These are phyloP conservation scores for Glonium stellatum DNA, from an alignment of 495 filamentous ascomycete genomes.

Conservation along the genomic window DNA sequence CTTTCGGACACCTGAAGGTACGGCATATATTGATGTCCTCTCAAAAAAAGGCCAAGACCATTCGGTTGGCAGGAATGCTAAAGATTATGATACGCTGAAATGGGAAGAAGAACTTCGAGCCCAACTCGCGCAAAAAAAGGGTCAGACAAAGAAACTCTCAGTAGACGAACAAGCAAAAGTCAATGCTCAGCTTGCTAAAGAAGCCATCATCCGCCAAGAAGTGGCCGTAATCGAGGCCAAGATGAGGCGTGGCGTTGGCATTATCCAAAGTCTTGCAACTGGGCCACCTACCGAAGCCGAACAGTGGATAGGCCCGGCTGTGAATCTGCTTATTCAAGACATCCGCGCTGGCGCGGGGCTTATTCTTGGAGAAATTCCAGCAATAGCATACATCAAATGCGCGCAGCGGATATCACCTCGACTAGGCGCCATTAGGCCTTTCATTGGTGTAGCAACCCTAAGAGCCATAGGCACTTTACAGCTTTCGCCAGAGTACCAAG, in stretches of 20 bases:
- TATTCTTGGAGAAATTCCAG: slow-evolving; percentile 71
- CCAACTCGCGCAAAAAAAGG: slow-evolving; percentile 86
- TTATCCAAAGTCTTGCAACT: slow-evolving; percentile 71
- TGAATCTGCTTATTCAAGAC: slow-evolving; percentile 60
- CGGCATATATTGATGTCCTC: slow-evolving; percentile 81
- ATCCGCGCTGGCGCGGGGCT: slow-evolving; percentile 73
- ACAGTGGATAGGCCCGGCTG: slow-evolving; percentile 75
- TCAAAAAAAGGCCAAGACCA: slow-evolving; percentile 62
- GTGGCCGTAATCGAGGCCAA: slow-evolving; percentile 60
- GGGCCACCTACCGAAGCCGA: slow-evolving; percentile 79
- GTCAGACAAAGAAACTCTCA: slow-evolving; percentile 82
- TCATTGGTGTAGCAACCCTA: slow-evolving; percentile 81
- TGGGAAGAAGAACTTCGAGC: slow-evolving; percentile 92
- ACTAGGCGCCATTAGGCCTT: slow-evolving; percentile 67
- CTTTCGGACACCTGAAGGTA: slow-evolving; percentile 79
- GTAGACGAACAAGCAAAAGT: slow-evolving; percentile 83
- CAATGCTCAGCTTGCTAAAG: slow-evolving; percentile 83
- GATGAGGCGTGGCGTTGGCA: slow-evolving; percentile 71
- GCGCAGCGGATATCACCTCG: slow-evolving; percentile 65
- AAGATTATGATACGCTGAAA: slow-evolving; percentile 90
- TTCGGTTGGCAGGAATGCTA: slow-evolving; percentile 71
- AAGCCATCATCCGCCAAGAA: slow-evolving; percentile 64
- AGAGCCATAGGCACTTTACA: slow-evolving; percentile 66
- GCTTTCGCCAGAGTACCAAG: slow-evolving; percentile 59
- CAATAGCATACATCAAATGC: slow-evolving; percentile 69